Percentiles rank a stretch among this genome's conserved stretches.
phyloP scores from a whole-genome alignment of 1,284 basidiomycete genomes.

The Mycosarcoma maydis region DNA sequence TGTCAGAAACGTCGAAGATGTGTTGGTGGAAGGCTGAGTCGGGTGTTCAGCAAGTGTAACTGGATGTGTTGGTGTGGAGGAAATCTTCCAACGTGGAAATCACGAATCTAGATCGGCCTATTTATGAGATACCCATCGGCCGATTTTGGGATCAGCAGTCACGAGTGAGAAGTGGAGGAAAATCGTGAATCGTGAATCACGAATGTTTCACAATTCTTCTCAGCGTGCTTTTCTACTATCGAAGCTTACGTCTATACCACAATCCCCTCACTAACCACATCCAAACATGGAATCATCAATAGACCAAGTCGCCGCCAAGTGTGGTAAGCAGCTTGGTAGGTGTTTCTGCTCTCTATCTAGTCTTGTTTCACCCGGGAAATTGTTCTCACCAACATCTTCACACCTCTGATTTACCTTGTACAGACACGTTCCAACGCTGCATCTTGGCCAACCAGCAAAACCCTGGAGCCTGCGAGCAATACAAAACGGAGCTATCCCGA shows the following conservation, averaged over 20 bases:
- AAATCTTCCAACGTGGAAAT: neutral
- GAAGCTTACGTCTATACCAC: no score
- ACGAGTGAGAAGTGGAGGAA: no score
- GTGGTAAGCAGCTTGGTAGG: constrained; percentile 50
- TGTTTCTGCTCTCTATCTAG: neutral
- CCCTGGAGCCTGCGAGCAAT: constrained; percentile 41
- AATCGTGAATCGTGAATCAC: no score
- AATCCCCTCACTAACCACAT: no score
- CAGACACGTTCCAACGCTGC: constrained; percentile 61
- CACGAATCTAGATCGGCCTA: neutral
- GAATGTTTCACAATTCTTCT: no score
- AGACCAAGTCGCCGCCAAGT: constrained; percentile 53
- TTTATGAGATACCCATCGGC: no score
- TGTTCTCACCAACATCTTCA: no score
- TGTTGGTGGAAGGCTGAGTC: neutral
- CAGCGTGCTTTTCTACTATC: neutral
- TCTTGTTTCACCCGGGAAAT: no score
- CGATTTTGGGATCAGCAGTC: no score
- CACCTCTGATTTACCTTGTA: no score
- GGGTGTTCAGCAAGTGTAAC: no score
- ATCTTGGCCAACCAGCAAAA: constrained; percentile 57
- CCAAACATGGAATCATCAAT: constrained; percentile 49
- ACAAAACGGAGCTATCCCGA: constrained; percentile 50
- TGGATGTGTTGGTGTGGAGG: constrained; percentile 17
- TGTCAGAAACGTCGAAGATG: no score